Base-by-base conservation (phyloP, 148 eudicot species). In the Nyssa sinensis region DNA sequence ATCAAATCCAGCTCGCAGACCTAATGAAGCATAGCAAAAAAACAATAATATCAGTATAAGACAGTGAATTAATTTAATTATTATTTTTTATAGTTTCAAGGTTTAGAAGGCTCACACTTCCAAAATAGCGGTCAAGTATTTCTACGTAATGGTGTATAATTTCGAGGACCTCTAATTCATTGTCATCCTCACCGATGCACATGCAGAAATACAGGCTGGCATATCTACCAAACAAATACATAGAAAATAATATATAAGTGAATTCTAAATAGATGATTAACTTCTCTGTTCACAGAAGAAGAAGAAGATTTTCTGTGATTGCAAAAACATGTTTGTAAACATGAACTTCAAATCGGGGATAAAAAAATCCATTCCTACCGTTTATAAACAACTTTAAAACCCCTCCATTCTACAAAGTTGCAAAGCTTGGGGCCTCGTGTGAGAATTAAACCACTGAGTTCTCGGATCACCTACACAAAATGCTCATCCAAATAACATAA, bases 321-420 rank as follows among this genome's bases (percentile, higher is more conserved):
- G n/a, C n/a, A n/a, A n/a, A n/a, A 72, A 27, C 24, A 41, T 12
- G 25, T 23, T 58, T n/a, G 7, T 10, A 23, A 69, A 62, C 35
- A 35, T 10, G 14, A 67, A 58, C 16, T 0, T 27, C 31, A 62
- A 57, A 57, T 9, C 44, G 12, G 58, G 35, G 60, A 58, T 25
- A 2, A 49, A n/a, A n/a, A 71, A 6, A 13, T 58, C 13, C 24
- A 17, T 24, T 53, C 30, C 28, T 77, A 89, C 98, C 98, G 90
- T 79, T 90, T 86, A 80, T 95, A 95, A 72, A 90, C 98, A 76
- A 92, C 89, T 84, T 95, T 95, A 63, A 78, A 89, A 44, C 98
- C 98, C 82, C 87, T 86, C 97, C 98, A 95, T 64, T 95, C 97
- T 59, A 95, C 97, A 76, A 95, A 92, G 81, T 95, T 92, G 78